phyloP scores from a whole-genome alignment of 2,329 filamentous ascomycete species.

The Sporothrix globosa region DNA sequence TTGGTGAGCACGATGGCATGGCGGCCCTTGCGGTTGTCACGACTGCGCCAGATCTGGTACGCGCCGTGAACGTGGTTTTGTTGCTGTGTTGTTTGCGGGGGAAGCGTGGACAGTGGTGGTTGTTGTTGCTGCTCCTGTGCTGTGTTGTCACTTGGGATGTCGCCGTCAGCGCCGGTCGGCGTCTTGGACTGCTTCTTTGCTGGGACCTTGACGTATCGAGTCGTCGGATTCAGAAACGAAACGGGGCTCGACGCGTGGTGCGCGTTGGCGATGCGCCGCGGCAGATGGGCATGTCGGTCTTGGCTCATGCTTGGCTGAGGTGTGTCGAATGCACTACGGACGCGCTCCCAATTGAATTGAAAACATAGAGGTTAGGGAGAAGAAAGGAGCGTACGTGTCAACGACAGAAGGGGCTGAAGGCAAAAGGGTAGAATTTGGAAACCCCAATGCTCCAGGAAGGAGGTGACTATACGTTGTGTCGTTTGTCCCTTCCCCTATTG shows the following conservation, averaged over 20 bases:
- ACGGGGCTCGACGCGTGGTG: conserved; percentile 18
- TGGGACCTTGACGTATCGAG: conserved; percentile 34
- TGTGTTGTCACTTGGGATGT: background rate
- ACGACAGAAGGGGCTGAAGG: background rate
- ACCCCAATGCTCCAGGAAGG: too few species aligned
- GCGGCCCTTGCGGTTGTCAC: conserved; percentile 51
- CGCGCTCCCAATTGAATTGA: background rate
- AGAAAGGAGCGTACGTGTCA: background rate
- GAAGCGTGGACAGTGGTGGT: background rate
- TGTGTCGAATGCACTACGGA: background rate
- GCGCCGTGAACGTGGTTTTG: conserved; percentile 29
- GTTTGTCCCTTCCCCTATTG: too few species aligned
- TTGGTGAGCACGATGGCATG: conserved; percentile 43
- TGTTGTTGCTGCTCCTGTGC: background rate
- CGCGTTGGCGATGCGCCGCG: conserved; percentile 29
- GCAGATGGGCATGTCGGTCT: conserved; percentile 21
- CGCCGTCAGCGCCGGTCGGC: background rate
- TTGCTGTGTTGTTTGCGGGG: background rate
- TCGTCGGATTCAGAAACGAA: conserved; percentile 37
- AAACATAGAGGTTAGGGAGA: background rate
- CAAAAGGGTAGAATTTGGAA: background rate
- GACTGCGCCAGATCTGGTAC: conserved; percentile 48
- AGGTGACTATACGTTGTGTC: too few species aligned
- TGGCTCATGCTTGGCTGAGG: conserved; percentile 2
- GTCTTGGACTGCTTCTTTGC: background rate